phyloP scores from a whole-genome alignment of 768 basidiomycete genomes.

The Leccinum aurantiacum region DNA sequence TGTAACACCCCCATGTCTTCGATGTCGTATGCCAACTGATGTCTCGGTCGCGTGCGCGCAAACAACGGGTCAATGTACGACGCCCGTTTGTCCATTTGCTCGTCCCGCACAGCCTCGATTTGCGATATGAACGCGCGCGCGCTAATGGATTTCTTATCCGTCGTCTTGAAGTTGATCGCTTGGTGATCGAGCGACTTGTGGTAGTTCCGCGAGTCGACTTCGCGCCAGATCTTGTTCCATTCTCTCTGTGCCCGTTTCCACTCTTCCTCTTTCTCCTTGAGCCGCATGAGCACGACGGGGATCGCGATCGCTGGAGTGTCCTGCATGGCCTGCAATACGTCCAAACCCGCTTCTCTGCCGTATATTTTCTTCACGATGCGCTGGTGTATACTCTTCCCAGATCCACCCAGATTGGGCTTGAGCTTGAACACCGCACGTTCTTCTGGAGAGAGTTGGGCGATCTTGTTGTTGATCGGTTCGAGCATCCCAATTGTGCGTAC shows the following conservation, averaged over 20 bases:
- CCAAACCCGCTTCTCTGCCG: slow-evolving; percentile 78
- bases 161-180: slow-evolving; percentile 83
- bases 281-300: slow-evolving; percentile 81
- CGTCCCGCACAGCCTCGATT: slow-evolving; percentile 81
- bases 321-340: slow-evolving; percentile 86
- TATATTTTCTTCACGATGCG: slow-evolving; percentile 97
- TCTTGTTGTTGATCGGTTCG: slow-evolving; percentile 89
- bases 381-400: slow-evolving; percentile 84
- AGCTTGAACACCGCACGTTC: slow-evolving; percentile 82
- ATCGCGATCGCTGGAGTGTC: slow-evolving; percentile 88
- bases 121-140: slow-evolving; percentile 77
- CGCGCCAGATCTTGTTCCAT: slow-evolving; percentile 99
- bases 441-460: slow-evolving; percentile 71
- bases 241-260: slow-evolving; percentile 97
- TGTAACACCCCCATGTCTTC: slow-evolving; percentile 77
- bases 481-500: slow-evolving; percentile 86
- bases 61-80: slow-evolving; percentile 52
- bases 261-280: slow-evolving; percentile 97
- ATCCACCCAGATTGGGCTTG: slow-evolving; percentile 85
- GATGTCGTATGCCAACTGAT: slow-evolving; percentile 79
- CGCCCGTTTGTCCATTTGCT: slow-evolving; percentile 75
- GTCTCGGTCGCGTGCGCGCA: slow-evolving; percentile 61
- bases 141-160: slow-evolving; percentile 83
- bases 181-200: slow-evolving; percentile 93
- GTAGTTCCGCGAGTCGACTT: slow-evolving; percentile 93